Base-by-base conservation (phyloP, 352 stramenopile genomes). In the Globisporangium echinulatum region DNA sequence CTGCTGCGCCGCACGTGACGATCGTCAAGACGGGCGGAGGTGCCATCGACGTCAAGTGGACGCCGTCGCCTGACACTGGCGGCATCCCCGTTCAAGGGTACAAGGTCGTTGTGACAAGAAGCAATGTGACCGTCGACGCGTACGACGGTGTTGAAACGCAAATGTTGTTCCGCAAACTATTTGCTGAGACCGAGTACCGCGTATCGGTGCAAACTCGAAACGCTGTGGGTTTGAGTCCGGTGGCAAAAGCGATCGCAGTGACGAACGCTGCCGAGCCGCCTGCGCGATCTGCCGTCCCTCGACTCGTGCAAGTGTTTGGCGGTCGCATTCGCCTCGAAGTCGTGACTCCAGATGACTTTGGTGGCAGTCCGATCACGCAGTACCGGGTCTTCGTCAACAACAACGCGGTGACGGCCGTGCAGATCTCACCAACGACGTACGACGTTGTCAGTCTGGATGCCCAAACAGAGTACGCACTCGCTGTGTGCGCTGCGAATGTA, bases 361-460 rank as follows among this genome's bases (percentile, higher is more conserved):
- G 78, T 8, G 78, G 78, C 14, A 69, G 48, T 13, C 19, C 49
- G 0, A 59, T 88, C 36, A 53, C 55, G 3, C 39, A 48, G 0
- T 85, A 74, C 33, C 43, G 36, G 0, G 74, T 85, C 49, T 75
- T 69, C 19, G 48, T 75, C 0, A 65, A 82, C 48, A 63, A 44
- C 9, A 50, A 59, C 3, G 17, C 36, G 1, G 49, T 33, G 9
- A 40, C 52, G 1, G 52, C 56, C 8, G 36, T 66, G 0, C 17
- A 10, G 5, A 50, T 63, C 3, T 70, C 60, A 4, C 44, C 36
- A 17, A 59, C 33, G 3, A 36, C 70, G 11, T 82, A 71, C 44
- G 71, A 83, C 33, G 54, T 85, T 36, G 62, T 75, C 39, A 67
- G 65, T 0, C 61, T 87, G 14, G 19, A 39, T 1, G 64, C 71